Conservation (phyloP, 495 filamentous ascomycete species). For the Filosporella fistucella region DNA sequence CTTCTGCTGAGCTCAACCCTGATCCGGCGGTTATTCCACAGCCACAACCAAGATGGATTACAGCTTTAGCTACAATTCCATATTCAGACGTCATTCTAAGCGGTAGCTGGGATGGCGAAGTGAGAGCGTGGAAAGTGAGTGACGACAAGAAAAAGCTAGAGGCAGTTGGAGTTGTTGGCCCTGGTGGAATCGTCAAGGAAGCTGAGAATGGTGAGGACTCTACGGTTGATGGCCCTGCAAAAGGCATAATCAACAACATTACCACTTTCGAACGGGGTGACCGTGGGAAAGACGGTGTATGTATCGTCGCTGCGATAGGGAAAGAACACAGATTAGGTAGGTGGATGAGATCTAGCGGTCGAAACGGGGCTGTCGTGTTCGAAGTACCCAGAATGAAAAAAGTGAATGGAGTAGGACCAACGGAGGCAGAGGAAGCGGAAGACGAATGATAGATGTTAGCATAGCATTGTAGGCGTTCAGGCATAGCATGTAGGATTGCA, state of each 20-base stretch:
- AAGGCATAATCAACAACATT: slow-evolving; percentile 82
- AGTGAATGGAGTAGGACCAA: slow-evolving; percentile 10
- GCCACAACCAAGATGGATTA: slow-evolving; percentile 81
- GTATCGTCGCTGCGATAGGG: slow-evolving; percentile 75
- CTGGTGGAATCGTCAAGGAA: background rate
- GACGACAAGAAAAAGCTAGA: slow-evolving; percentile 79
- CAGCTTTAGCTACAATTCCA: slow-evolving; percentile 77
- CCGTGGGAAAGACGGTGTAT: slow-evolving; percentile 65
- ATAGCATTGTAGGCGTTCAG: slow-evolving; percentile 9
- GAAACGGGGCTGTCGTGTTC: slow-evolving; percentile 76
- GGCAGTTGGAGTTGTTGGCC: slow-evolving; percentile 61
- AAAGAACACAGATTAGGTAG: slow-evolving; percentile 80
- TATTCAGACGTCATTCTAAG: slow-evolving; percentile 84
- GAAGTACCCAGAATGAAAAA: slow-evolving; percentile 57
- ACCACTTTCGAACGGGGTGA: slow-evolving; percentile 75
- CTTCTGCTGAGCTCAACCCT: slow-evolving; percentile 63
- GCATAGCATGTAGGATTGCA: background rate
- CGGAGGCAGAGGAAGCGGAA: slow-evolving; percentile 3
- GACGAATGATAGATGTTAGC: slow-evolving; percentile 1
- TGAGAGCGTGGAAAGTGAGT: slow-evolving; percentile 80
- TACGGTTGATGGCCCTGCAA: slow-evolving; percentile 13
- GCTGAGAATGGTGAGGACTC: background rate
- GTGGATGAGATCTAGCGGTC: slow-evolving; percentile 65
- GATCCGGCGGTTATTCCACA: slow-evolving; percentile 48
- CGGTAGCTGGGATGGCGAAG: slow-evolving; percentile 88